These are phyloP conservation scores for Sporothrix protearum DNA, from an alignment of 2,329 filamentous ascomycete species.

Conservation along the genomic window DNA sequence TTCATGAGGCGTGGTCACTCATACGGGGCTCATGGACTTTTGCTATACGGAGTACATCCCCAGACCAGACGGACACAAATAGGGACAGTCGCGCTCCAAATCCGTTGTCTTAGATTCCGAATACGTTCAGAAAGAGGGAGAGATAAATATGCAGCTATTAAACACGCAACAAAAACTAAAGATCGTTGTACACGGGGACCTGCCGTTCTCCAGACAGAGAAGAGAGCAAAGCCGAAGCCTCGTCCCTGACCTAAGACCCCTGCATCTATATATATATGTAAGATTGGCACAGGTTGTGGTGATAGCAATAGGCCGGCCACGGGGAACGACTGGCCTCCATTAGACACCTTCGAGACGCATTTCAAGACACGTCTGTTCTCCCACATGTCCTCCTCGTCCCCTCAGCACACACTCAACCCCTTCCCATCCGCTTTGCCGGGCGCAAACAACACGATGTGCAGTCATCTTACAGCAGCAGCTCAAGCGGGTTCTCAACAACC, in stretches of 20 bases:
- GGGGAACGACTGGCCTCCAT: slow-evolving; percentile 15
- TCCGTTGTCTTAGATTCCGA: slow-evolving; percentile 15
- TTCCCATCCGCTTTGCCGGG: too few species aligned
- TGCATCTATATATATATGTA: slow-evolving; percentile 24
- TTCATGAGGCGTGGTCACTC: neutral
- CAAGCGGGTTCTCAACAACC: slow-evolving; percentile 93
- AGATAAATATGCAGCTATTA: slow-evolving; percentile 24
- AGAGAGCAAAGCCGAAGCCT: neutral
- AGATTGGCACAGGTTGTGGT: neutral
- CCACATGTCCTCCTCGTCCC: neutral
- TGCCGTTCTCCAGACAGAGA: slow-evolving; percentile 11
- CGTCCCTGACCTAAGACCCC: slow-evolving; percentile 2
- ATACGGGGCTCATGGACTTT: neutral
- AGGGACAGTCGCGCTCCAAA: neutral
- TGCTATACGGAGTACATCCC: neutral
- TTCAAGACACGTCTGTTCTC: slow-evolving; percentile 1
- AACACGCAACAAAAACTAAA: slow-evolving; percentile 21
- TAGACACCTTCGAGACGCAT: slow-evolving; percentile 17
- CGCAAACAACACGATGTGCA: neutral
- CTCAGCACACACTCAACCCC: neutral
- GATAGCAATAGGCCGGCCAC: slow-evolving; percentile 13
- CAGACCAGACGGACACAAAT: neutral
- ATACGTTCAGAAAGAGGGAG: slow-evolving; percentile 2
- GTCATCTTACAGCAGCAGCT: slow-evolving; percentile 73
- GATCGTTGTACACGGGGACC: slow-evolving; percentile 24